Percentiles rank a stretch among this genome's conserved stretches.
phyloP scores from a whole-genome alignment of 2,329 filamentous ascomycete species.

The Chaetomium strumarium region DNA sequence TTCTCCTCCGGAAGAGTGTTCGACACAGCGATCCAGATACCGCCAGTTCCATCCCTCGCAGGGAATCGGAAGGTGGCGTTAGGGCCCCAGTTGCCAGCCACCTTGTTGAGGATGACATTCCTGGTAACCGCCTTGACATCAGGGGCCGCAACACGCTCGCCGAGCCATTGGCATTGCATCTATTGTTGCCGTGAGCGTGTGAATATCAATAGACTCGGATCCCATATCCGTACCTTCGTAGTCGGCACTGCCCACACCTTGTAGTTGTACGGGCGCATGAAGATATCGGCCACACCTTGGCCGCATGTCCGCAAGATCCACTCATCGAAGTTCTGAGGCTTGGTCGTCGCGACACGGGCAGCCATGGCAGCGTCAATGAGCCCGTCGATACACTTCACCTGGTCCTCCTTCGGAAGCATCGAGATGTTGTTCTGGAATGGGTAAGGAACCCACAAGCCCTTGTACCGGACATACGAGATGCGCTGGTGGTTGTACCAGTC shows the following conservation, averaged over 20 bases:
- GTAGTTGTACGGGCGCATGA: constrained; percentile 99
- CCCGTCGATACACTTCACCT: constrained; percentile 89
- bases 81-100: constrained; percentile 94
- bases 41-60: constrained; percentile 88
- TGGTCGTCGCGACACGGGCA: constrained; percentile 77
- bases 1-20: constrained; percentile 90
- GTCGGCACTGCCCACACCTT: constrained; percentile 99
- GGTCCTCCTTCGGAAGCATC: constrained; percentile 94
- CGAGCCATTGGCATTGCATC: constrained; percentile 99
- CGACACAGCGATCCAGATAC: constrained; percentile 97
- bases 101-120: constrained; percentile 95
- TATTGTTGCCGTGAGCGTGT: constrained; percentile 32
- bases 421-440: constrained; percentile 99
- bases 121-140: constrained; percentile 89
- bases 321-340: constrained; percentile 96
- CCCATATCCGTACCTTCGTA: constrained; percentile 64
- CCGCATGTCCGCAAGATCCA: constrained; percentile 95
- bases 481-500: constrained; percentile 99
- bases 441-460: constrained; percentile 94
- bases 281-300: constrained; percentile 81
- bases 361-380: constrained; percentile 93
- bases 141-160: constrained; percentile 94
- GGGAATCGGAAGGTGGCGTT: constrained; percentile 99
- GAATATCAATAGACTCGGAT: neutral
- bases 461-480: constrained; percentile 98